phyloP scores from a whole-genome alignment of 257 asterid genomes.

The Nicotiana tabacum region DNA sequence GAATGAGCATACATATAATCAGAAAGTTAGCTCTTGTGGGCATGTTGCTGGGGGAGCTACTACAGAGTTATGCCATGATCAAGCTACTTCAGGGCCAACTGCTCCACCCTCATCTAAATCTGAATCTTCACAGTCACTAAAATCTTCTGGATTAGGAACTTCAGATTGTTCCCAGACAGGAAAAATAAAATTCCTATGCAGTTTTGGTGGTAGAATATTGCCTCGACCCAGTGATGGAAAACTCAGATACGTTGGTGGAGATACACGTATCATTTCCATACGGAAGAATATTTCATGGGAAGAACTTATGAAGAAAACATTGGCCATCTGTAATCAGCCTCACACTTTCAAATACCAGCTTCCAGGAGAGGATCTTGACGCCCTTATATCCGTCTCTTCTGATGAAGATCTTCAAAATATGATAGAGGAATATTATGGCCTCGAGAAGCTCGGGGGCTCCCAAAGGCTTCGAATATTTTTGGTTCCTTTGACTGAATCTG shows the following conservation, averaged over 20 bases:
- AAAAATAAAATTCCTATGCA: constrained; percentile 54
- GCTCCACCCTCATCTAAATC: constrained; percentile 32
- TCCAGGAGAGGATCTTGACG: constrained; percentile 77
- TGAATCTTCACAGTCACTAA: constrained; percentile 33
- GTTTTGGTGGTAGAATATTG: constrained; percentile 56
- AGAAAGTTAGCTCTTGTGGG: constrained; percentile 28
- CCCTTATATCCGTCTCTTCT: constrained; percentile 68
- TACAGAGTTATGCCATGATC: constrained; percentile 23
- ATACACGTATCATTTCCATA: constrained; percentile 54
- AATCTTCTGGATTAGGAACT: constrained; percentile 33
- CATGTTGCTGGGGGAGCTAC: constrained; percentile 23
- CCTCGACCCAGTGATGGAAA: constrained; percentile 71
- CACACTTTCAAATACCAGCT: constrained; percentile 65
- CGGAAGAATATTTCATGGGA: constrained; percentile 40
- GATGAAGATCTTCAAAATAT: constrained; percentile 68
- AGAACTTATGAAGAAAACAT: constrained; percentile 47
- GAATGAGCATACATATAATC: constrained; percentile 20
- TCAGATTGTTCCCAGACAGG: constrained; percentile 44
- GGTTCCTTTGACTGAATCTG: constrained; percentile 54
- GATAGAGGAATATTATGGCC: constrained; percentile 64
- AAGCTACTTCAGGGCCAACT: constrained; percentile 20
- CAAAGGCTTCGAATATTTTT: constrained; percentile 68
- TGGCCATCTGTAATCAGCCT: constrained; percentile 46
- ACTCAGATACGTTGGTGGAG: constrained; percentile 66
- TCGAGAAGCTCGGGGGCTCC: constrained; percentile 49